Percentiles rank a stretch among this genome's conserved stretches.
phyloP scores from a whole-genome alignment of 805 yeast genomes.

The Candida corydali region DNA sequence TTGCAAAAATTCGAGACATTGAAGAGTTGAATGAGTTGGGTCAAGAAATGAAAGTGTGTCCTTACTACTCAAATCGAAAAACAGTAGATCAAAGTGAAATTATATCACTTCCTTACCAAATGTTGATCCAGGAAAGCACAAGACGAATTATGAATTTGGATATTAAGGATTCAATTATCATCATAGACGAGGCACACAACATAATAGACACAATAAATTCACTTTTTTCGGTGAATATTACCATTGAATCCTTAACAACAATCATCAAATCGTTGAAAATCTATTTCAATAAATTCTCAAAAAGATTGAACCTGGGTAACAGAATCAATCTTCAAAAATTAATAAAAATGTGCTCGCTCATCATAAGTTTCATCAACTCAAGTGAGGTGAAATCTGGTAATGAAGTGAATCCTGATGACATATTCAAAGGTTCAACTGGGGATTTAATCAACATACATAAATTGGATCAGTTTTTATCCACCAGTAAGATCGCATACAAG shows the following conservation, averaged over 20 bases:
- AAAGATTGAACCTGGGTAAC: conserved; percentile 65
- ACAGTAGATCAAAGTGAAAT: conserved; percentile 63
- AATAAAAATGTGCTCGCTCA: conserved; percentile 48
- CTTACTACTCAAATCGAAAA: conserved; percentile 71
- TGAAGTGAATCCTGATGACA: conserved; percentile 45
- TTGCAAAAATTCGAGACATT: conserved; percentile 63
- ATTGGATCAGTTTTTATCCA: conserved; percentile 57
- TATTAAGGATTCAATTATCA: conserved; percentile 60
- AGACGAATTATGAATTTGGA: conserved; percentile 58
- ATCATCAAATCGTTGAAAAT: conserved; percentile 47
- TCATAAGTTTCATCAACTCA: conserved; percentile 44
- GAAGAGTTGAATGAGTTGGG: conserved; percentile 74
- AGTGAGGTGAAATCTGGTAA: conserved; percentile 45
- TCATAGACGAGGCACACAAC: conserved; percentile 93
- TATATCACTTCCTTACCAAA: conserved; percentile 81
- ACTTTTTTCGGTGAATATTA: conserved; percentile 59
- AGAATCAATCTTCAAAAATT: conserved; percentile 65
- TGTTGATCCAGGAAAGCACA: conserved; percentile 58
- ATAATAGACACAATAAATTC: conserved; percentile 70
- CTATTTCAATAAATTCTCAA: conserved; percentile 60
- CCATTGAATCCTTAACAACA: conserved; percentile 42
- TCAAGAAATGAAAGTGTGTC: conserved; percentile 55
- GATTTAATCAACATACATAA: conserved; percentile 70
- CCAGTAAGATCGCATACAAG: conserved; percentile 78
- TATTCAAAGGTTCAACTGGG: conserved; percentile 57